Conservation (phyloP, 2,329 filamentous ascomycete genomes). For the Diaporthe humulicola region DNA sequence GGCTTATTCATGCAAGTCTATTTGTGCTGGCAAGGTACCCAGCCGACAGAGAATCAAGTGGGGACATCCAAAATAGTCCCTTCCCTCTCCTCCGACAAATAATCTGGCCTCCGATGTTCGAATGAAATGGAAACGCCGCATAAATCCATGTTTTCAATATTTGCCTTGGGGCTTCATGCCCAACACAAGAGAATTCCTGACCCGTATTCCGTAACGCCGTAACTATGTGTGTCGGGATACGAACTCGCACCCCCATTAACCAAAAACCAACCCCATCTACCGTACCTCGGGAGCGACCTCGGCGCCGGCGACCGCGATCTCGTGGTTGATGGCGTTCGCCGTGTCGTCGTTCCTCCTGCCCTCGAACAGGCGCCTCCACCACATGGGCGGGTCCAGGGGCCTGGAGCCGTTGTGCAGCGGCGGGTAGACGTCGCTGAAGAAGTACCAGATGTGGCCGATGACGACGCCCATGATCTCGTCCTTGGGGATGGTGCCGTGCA, state of each 20-base stretch:
- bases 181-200: slow-evolving; percentile 5
- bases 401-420: slow-evolving; percentile 86
- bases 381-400: slow-evolving; percentile 88
- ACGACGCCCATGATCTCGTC: slow-evolving; percentile 97
- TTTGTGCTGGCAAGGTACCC: not conserved
- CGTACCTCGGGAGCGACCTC: slow-evolving; percentile 52
- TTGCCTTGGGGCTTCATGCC: slow-evolving; percentile 14
- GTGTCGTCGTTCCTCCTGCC: slow-evolving; percentile 63
- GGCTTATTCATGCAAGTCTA: slow-evolving; percentile 28
- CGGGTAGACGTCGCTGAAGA: slow-evolving; percentile 97
- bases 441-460: slow-evolving; percentile 97
- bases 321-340: slow-evolving; percentile 69
- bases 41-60: not conserved
- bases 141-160: slow-evolving; percentile 16
- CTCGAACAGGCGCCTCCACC: slow-evolving; percentile 91
- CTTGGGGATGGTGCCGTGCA: slow-evolving; percentile 91
- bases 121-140: slow-evolving; percentile 17
- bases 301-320: slow-evolving; percentile 71
- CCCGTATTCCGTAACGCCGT: slow-evolving; percentile 31
- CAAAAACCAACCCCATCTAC: slow-evolving; percentile 38
- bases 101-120: not conserved
- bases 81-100: not conserved
- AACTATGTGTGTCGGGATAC: slow-evolving; percentile 15
- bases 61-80: not conserved
- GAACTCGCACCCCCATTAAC: not conserved